Evolutionary conservation across 495 filamentous ascomycete genomes (phyloP), one percentile per base, ranked within the genome.

Genomic region (Astrothelium subdiscretum): DNA sequence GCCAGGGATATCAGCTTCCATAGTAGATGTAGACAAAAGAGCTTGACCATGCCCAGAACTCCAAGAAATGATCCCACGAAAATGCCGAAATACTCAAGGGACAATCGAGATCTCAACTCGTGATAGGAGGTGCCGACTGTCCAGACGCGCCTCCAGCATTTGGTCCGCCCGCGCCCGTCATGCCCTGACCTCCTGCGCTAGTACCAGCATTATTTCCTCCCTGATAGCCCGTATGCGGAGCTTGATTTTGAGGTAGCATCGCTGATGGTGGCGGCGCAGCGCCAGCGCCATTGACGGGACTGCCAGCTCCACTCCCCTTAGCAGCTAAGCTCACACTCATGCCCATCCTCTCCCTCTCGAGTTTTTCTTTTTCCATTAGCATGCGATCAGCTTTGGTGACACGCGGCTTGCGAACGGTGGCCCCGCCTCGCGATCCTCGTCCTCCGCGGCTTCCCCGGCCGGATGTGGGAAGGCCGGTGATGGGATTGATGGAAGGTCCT

Each of bases 341-440:
- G n/a, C 43, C 43, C 43, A 48, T 48, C 5, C 43, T 10, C 67
- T 90, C 87, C 60, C 84, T 77, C 68, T 87, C 83, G 52, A 82
- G 78, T 73, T 90, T 91, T 73, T 95, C 83, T 52, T 80, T 78
- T 64, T 89, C 86, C 66, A 87, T 82, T 22, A 76, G 72, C 42
- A 78, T 78, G 15, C 83, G 78, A 57, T 84, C 85, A 32, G 88
- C 84, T 73, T 96, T 97, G 32, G 86, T 88, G 61, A 87, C 83
- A 13, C 92, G 81, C 15, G 88, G 86, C 66, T 94, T 95, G 62
- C 92, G 79, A 31, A 85, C 82, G 2, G 85, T 87, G n/a, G 75
- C 73, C 26, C 90, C 89, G 43, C 91, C 91, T 31, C 90, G 80
- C 15, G 88, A 88, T 1, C 89, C 88, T 2, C 89, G 84, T 3